Evolutionary conservation across 495 filamentous ascomycete species (phyloP), one percentile per base, ranked within the genome.

Genomic region (Penicillium tannophilum): DNA sequence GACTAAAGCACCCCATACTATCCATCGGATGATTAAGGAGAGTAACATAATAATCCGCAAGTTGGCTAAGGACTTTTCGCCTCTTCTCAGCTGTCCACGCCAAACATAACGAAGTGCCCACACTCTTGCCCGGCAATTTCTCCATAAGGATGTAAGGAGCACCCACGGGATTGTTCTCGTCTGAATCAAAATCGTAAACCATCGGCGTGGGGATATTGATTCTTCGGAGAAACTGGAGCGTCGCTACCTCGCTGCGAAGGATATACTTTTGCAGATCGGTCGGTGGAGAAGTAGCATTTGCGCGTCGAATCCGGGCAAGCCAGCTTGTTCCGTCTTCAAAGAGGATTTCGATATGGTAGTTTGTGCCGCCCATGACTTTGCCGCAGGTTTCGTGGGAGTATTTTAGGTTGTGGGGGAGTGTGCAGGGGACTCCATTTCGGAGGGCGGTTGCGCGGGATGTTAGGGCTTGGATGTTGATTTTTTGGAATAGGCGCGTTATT

Each of bases 91-190:
- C 16, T 31, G 57, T 66, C 46, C 46, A 49, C 16, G 46, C 26
- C 46, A 33, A 10, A 26, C 63, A 45, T 30, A 57, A 16, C 26
- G 69, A 58, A 70, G 72, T 77, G 23, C 68, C 51, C 26, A 77
- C 47, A 7, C 73, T 69, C 31, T 56, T 67, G 0, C 77, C 76
- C 26, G 62, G 45, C 51, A 79, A 16, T 61, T 76, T 79, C 43
- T 80, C 74, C 71, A 79, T 74, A 12, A 79, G 67, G 24, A 81
- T 76, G 74, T 62, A 62, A 26, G 52, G 60, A n/a, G 67, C 56
- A 14, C 76, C 74, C 33, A 78, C 67, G 39, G 67, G 66, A 43
- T 77, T 78, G 4, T 30, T 8, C 12, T 66, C 65, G 58, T 71
- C 39, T 2, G 67, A 28, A 14, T 61, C 57, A 47, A 67, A 73